A percentile compares a stretch with the other conserved stretches of the same genome.
phyloP scores from a whole-genome alignment of 805 yeast genomes.

The Myxozyma melibiosi region DNA sequence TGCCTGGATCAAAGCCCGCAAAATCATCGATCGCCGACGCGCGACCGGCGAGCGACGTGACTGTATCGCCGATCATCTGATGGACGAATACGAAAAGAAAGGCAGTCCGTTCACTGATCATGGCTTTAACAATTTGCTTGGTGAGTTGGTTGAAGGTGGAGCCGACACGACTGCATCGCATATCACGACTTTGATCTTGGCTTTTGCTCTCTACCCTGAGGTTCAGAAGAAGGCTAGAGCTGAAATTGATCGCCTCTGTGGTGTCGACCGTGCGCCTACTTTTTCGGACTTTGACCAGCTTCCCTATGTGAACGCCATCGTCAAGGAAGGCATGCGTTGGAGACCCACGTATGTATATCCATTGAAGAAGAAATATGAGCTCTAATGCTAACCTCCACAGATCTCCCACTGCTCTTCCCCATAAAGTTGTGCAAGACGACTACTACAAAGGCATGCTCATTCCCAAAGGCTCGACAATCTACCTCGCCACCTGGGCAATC shows the following conservation, averaged over 20 bases:
- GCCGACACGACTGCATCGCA: neutral
- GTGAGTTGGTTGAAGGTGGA: constrained; percentile 2
- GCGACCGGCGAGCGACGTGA: too few species aligned
- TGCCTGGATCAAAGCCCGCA: too few species aligned
- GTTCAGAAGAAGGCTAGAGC: neutral
- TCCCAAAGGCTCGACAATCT: neutral
- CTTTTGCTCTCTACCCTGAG: neutral
- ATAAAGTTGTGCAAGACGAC: constrained; percentile 1
- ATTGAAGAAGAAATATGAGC: neutral
- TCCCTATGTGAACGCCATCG: constrained; percentile 2
- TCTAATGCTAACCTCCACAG: neutral
- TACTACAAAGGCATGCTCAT: neutral
- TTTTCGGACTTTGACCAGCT: neutral
- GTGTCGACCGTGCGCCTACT: neutral
- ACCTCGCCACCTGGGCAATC: neutral
- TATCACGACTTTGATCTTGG: neutral
- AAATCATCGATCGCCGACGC: too few species aligned
- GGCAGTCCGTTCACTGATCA: too few species aligned
- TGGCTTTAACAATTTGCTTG: neutral
- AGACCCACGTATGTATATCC: neutral
- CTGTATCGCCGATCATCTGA: too few species aligned
- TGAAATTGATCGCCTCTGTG: constrained; percentile 6
- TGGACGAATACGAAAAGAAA: too few species aligned
- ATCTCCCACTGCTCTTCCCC: neutral
- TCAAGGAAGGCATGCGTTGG: constrained; percentile 6